Conservation (phyloP, 2,329 filamentous ascomycete genomes). For the Colletotrichum tofieldiae region DNA sequence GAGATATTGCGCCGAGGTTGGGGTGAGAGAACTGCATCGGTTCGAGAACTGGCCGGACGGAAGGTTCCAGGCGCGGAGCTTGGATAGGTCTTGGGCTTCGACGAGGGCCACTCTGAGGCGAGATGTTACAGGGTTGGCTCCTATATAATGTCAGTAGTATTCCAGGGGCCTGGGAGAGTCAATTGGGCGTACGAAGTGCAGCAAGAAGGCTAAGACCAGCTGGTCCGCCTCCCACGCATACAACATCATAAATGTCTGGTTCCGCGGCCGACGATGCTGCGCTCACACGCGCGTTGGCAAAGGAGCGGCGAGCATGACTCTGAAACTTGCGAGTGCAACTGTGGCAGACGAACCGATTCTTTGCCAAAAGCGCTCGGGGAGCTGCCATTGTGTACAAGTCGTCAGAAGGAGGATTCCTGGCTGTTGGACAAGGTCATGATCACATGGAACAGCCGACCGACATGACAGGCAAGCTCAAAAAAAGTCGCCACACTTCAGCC, state of each 20-base stretch:
- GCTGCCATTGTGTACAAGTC: conserved; percentile 22
- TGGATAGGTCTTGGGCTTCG: conserved; percentile 88
- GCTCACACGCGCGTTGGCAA: conserved; percentile 33
- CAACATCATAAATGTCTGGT: conserved; percentile 88
- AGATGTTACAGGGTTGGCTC: conserved; percentile 81
- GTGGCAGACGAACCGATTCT: conserved; percentile 60
- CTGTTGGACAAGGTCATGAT: conserved; percentile 4
- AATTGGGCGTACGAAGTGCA: conserved; percentile 74
- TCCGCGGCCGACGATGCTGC: conserved; percentile 46
- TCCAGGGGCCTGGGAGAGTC: neutral
- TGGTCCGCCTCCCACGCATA: conserved; percentile 91
- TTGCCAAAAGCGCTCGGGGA: conserved; percentile 45
- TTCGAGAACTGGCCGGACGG: conserved; percentile 85
- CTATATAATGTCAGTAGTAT: conserved; percentile 59
- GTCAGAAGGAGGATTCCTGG: conserved; percentile 3
- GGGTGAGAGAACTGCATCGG: conserved; percentile 94
- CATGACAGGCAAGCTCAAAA: conserved; percentile 18
- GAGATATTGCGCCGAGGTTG: conserved; percentile 87
- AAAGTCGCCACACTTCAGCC: conserved; percentile 35
- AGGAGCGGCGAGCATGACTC: conserved; percentile 50
- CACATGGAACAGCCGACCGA: conserved; percentile 22
- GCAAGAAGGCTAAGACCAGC: conserved; percentile 88
- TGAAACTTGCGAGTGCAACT: conserved; percentile 61
- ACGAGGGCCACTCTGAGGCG: conserved; percentile 88
- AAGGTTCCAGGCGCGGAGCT: conserved; percentile 77